Percentiles rank a stretch among this genome's conserved stretches.
Conservation (phyloP, 305 asterid species). For the Fraxinus albicans region DNA sequence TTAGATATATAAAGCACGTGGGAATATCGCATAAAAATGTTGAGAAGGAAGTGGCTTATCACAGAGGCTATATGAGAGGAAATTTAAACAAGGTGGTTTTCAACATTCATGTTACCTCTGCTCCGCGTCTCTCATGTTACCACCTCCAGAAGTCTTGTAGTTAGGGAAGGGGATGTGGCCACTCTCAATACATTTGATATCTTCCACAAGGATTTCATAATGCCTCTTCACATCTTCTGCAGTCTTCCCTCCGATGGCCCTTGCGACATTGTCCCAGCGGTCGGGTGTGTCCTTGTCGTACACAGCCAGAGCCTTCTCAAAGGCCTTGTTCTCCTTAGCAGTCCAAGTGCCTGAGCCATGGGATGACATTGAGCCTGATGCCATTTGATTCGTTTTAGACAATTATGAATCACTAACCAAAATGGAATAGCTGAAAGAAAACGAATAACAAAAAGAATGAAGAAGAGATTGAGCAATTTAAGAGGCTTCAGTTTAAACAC, state of each 20-base stretch:
- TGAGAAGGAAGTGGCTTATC: neutral
- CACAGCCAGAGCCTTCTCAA: constrained; percentile 80
- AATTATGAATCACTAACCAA: neutral
- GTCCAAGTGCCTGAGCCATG: constrained; percentile 57
- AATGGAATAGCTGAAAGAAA: neutral
- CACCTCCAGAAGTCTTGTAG: constrained; percentile 43
- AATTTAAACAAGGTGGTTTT: neutral
- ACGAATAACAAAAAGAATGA: neutral
- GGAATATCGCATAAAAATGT: neutral
- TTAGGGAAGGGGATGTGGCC: constrained; percentile 75
- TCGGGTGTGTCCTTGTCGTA: constrained; percentile 82
- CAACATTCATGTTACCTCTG: neutral
- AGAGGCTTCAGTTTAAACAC: neutral
- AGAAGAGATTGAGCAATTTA: neutral
- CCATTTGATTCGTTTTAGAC: constrained; percentile 30
- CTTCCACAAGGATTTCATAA: constrained; percentile 63
- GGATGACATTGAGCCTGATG: constrained; percentile 48
- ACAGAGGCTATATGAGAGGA: neutral
- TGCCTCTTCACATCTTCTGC: constrained; percentile 84
- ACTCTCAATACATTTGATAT: constrained; percentile 60
- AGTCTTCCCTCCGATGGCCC: constrained; percentile 74
- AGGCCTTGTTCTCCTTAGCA: constrained; percentile 76
- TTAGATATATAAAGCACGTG: neutral
- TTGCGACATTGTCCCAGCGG: constrained; percentile 92
- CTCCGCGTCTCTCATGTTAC: constrained; percentile 22